phyloP scores from a whole-genome alignment of 805 yeast genomes.

The Candida chilensis region DNA sequence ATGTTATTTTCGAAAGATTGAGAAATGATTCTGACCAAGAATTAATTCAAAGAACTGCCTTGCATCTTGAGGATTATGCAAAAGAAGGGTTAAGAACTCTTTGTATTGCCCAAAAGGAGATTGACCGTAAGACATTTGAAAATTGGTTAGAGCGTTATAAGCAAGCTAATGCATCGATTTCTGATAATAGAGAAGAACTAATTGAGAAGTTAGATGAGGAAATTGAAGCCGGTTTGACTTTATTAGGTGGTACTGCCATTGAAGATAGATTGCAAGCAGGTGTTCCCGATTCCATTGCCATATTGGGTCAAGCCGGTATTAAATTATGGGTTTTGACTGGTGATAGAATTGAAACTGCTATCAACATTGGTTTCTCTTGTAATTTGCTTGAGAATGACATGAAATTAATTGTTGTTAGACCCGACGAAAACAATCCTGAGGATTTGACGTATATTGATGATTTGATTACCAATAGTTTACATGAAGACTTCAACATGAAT shows the following conservation, averaged over 20 bases:
- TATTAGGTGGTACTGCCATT: constrained; percentile 81
- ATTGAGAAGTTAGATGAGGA: constrained; percentile 71
- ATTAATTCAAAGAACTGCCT: constrained; percentile 54
- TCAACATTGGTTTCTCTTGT: constrained; percentile 81
- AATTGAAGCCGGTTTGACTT: constrained; percentile 54
- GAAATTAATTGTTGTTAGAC: constrained; percentile 62
- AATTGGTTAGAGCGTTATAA: constrained; percentile 58
- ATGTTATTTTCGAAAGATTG: constrained; percentile 64
- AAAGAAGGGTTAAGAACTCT: constrained; percentile 78
- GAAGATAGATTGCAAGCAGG: constrained; percentile 83
- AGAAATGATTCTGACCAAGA: constrained; percentile 31
- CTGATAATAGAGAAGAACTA: constrained; percentile 53
- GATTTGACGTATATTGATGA: constrained; percentile 32
- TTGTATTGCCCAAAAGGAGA: constrained; percentile 66
- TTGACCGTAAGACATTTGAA: constrained; percentile 51
- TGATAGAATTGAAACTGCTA: constrained; percentile 86
- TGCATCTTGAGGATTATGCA: constrained; percentile 70
- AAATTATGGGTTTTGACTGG: constrained; percentile 84
- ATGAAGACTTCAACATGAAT: constrained; percentile 43
- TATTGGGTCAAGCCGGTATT: constrained; percentile 68
- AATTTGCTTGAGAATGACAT: constrained; percentile 66
- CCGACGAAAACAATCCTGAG: constrained; percentile 46
- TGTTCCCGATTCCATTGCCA: constrained; percentile 72
- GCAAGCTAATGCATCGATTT: constrained; percentile 55
- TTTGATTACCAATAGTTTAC: constrained; percentile 43